Evolutionary conservation across 495 filamentous ascomycete species (phyloP).

Genomic region (Xylaria acuta): DNA sequence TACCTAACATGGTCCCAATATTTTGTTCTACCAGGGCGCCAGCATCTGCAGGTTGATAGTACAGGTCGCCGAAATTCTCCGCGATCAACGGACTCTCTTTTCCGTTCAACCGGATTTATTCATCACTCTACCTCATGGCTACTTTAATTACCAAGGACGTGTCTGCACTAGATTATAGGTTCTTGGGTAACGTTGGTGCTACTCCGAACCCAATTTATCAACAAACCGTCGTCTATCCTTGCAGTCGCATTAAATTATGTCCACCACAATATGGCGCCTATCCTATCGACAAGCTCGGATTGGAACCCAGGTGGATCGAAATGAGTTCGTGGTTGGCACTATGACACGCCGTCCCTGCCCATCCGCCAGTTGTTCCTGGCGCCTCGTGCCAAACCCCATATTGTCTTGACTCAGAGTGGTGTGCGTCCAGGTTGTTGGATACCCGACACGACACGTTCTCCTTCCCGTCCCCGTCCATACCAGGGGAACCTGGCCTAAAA

Average conservation of each 20-base stretch:
- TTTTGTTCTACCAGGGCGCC: background rate
- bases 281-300: background rate
- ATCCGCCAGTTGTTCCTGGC: background rate
- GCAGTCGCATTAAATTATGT: background rate
- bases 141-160: slow-evolving; percentile 6
- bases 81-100: slow-evolving; percentile 6
- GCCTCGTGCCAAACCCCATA: slow-evolving; percentile 7
- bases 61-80: background rate
- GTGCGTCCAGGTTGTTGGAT: slow-evolving; percentile 14
- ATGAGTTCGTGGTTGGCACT: background rate
- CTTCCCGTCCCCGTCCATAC: background rate
- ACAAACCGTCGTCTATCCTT: background rate
- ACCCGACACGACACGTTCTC: background rate
- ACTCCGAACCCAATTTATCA: background rate
- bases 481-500: background rate
- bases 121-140: background rate
- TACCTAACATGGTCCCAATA: background rate
- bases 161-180: background rate
- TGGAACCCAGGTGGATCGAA: slow-evolving; percentile 3
- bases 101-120: slow-evolving; percentile 8
- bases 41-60: background rate
- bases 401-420: background rate
- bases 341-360: background rate
- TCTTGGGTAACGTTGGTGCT: background rate
- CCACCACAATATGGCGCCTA: background rate